Percentiles rank a stretch among this genome's conserved stretches.
phyloP scores from a whole-genome alignment of 208 protist species.

The Acanthamoeba culbertsoni region DNA sequence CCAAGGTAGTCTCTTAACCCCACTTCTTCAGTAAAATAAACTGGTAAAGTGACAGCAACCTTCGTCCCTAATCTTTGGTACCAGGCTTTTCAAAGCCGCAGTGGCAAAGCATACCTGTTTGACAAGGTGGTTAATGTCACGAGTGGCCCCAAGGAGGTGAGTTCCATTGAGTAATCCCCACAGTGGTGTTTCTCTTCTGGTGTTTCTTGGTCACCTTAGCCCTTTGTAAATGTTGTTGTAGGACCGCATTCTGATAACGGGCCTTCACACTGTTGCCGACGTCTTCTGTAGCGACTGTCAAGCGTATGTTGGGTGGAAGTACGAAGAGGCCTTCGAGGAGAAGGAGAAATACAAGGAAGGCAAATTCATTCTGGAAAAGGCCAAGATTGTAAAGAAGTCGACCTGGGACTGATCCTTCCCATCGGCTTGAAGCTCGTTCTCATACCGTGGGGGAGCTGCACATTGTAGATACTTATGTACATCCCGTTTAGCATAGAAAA shows the following conservation, averaged over 20 bases:
- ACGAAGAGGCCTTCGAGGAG: conserved; percentile 71
- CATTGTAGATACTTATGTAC: not conserved
- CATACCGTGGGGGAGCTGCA: not conserved
- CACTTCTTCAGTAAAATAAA: not conserved
- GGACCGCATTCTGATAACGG: conserved; percentile 69
- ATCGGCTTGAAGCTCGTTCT: too few relatives aligned
- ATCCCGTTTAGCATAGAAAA: not conserved
- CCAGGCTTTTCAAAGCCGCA: conserved; percentile 63
- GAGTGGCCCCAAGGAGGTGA: conserved; percentile 62
- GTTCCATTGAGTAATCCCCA: not conserved
- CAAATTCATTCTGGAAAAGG: conserved; percentile 76
- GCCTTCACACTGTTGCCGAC: conserved; percentile 71
- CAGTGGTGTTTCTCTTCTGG: not conserved
- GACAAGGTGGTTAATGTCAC: conserved; percentile 64
- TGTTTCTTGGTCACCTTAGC: not conserved
- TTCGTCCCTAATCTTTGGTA: not conserved
- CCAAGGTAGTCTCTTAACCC: not conserved
- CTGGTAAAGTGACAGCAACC: too few relatives aligned
- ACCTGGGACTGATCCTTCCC: not conserved
- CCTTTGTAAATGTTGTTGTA: not conserved
- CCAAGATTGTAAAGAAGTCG: conserved; percentile 54
- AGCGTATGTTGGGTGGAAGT: conserved; percentile 71
- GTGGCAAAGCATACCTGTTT: conserved; percentile 67
- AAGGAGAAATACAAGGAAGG: conserved; percentile 75
- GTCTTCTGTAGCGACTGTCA: conserved; percentile 69